Evolutionary conservation across 192 early-diverging fungal species (phyloP).

Genomic region (Linnemannia hyalina): DNA sequence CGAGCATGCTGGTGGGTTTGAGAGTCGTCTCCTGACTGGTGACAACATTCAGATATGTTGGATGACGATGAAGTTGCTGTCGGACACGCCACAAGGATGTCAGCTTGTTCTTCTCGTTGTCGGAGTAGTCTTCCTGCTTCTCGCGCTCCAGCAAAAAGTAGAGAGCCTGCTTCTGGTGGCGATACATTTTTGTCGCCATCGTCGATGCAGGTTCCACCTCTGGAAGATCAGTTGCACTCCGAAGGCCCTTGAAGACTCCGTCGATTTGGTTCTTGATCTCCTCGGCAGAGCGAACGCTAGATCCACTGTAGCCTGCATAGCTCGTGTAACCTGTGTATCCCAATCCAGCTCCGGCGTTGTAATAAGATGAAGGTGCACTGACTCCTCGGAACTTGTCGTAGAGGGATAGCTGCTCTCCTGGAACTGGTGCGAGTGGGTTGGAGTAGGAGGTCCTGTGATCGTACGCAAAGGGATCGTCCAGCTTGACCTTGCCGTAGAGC

Average conservation of each 20-base stretch:
- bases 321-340: constrained; percentile 28
- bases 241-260: constrained; percentile 70
- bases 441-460: constrained; percentile 46
- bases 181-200: constrained; percentile 69
- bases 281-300: constrained; percentile 38
- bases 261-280: constrained; percentile 69
- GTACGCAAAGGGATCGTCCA: constrained; percentile 49
- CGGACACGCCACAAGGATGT: constrained; percentile 59
- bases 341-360: constrained; percentile 4
- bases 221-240: constrained; percentile 59
- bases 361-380: constrained; percentile 10
- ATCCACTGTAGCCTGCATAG: constrained; percentile 32
- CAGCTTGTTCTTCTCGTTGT: constrained; percentile 59
- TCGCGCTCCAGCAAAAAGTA: constrained; percentile 85
- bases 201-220: constrained; percentile 66
- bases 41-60: constrained; percentile 63
- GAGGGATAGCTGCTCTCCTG: constrained; percentile 40
- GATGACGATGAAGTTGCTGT: constrained; percentile 49
- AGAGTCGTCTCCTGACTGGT: constrained; percentile 59
- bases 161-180: constrained; percentile 89
- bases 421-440: constrained; percentile 43
- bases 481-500: constrained; percentile 33
- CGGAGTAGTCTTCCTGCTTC: constrained; percentile 69
- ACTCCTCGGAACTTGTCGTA: constrained; percentile 48
- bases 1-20: constrained; percentile 63